These are phyloP conservation scores for Nigrograna mackinnonii DNA, from an alignment of 2,329 filamentous ascomycete genomes.

Conservation along the genomic window DNA sequence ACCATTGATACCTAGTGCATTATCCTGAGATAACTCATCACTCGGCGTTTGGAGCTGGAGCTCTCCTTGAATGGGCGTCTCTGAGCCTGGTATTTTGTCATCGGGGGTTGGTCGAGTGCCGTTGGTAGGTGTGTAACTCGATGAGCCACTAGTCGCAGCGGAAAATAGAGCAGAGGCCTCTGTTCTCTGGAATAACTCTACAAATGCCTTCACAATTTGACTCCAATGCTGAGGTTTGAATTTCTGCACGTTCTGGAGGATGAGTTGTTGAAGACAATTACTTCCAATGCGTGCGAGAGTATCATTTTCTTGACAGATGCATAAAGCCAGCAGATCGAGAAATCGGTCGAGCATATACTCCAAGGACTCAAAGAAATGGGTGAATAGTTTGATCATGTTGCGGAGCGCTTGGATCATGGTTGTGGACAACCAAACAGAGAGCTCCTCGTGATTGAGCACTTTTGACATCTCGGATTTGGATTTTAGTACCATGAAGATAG, in stretches of 20 bases:
- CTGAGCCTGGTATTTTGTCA: constrained; percentile 45
- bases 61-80: constrained; percentile 31
- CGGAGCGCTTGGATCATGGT: constrained; percentile 98
- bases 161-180: constrained; percentile 96
- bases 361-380: constrained; percentile 94
- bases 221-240: constrained; percentile 87
- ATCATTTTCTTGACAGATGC: constrained; percentile 98
- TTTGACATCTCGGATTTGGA: constrained; percentile 97
- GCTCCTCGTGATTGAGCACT: constrained; percentile 91
- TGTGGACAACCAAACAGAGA: constrained; percentile 97
- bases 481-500: constrained; percentile 97
- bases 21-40: constrained; percentile 37
- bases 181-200: constrained; percentile 91
- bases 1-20: constrained; percentile 50
- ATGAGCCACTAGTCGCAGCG: constrained; percentile 59
- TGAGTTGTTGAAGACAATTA: constrained; percentile 95
- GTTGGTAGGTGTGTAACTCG: constrained; percentile 54
- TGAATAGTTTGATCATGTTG: constrained; percentile 98
- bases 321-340: constrained; percentile 88
- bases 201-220: constrained; percentile 93
- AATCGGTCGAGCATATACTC: constrained; percentile 99
- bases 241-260: constrained; percentile 93
- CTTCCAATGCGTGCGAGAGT: constrained; percentile 97
- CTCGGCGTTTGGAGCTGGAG: constrained; percentile 35
- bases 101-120: constrained; percentile 47